Percentiles rank a stretch among this genome's conserved stretches.
Conservation (phyloP, 2,329 filamentous ascomycete genomes). For the Ophiostoma ulmi region DNA sequence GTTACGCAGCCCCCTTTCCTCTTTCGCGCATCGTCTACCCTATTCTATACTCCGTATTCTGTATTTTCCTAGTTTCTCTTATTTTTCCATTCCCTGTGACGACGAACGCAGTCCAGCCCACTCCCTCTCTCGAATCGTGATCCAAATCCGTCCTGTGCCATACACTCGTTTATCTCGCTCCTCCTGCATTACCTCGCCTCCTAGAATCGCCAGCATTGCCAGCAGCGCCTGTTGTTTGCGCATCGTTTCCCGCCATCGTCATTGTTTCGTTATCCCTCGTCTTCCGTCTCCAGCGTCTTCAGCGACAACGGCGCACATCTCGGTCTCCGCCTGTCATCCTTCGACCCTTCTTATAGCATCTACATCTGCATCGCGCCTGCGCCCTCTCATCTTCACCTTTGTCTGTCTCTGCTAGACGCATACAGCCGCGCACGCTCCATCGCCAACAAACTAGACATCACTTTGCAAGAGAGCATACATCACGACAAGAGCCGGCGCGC, state of each 20-base stretch:
- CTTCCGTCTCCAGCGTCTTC: neutral
- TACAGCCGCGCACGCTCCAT: slow-evolving; percentile 2
- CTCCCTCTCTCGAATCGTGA: slow-evolving; percentile 10
- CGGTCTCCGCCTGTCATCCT: neutral
- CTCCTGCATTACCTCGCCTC: too few species aligned
- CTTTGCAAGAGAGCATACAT: neutral
- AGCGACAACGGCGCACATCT: neutral
- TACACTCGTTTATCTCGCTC: slow-evolving; percentile 13
- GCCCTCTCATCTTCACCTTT: neutral
- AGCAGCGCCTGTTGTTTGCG: neutral
- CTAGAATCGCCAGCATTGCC: neutral
- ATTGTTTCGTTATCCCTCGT: neutral
- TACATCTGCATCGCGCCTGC: neutral
- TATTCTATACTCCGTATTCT: neutral
- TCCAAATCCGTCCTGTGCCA: slow-evolving; percentile 5
- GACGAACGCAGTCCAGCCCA: slow-evolving; percentile 4
- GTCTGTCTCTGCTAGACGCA: neutral
- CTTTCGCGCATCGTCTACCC: slow-evolving; percentile 16
- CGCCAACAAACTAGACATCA: neutral
- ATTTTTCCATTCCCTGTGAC: slow-evolving; percentile 8
- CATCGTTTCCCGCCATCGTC: neutral
- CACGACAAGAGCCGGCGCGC: slow-evolving; percentile 13
- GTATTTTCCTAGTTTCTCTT: neutral
- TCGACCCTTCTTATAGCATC: neutral
- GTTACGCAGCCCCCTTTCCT: slow-evolving; percentile 17